A percentile compares a stretch with the other conserved stretches of the same genome.
Conservation (phyloP, 805 yeast species). For the Starmerella scarabaei region DNA sequence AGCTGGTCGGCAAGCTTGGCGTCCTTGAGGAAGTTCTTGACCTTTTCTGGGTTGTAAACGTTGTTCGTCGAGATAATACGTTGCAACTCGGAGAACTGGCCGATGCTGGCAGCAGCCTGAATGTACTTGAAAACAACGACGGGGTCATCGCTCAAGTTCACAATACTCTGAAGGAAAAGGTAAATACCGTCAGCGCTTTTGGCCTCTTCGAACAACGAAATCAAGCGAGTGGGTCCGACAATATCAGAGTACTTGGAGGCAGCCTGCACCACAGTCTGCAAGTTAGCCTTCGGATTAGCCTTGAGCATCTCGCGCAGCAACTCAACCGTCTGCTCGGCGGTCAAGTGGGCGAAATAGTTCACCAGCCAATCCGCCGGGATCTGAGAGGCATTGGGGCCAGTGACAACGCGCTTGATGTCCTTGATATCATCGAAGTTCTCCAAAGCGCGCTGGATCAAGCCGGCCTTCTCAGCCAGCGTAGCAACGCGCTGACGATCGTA, state of each 20-base stretch:
- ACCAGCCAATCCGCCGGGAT: conserved; percentile 92
- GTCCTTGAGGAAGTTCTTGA: conserved; percentile 92
- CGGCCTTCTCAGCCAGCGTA: conserved; percentile 87
- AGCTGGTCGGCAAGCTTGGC: conserved; percentile 87
- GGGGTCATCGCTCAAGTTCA: conserved; percentile 83
- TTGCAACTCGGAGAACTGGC: conserved; percentile 88
- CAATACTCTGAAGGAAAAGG: conserved; percentile 85
- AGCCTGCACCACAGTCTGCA: conserved; percentile 89
- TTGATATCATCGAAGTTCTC: conserved; percentile 90
- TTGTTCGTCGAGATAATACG: conserved; percentile 88
- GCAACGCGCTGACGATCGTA: conserved; percentile 92
- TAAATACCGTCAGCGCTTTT: conserved; percentile 87
- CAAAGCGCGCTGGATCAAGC: conserved; percentile 85
- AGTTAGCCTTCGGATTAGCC: conserved; percentile 65
- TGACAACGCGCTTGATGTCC: conserved; percentile 90
- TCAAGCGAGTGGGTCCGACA: conserved; percentile 72
- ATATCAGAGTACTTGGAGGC: conserved; percentile 93
- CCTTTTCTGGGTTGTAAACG: conserved; percentile 92
- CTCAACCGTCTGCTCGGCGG: conserved; percentile 82
- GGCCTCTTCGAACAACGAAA: conserved; percentile 86
- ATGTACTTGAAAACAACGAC: conserved; percentile 94
- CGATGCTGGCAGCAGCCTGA: conserved; percentile 81
- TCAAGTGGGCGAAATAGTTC: conserved; percentile 79
- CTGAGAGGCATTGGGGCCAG: conserved; percentile 47
- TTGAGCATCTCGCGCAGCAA: conserved; percentile 79